Base-by-base conservation (phyloP, 192 early-diverging fungal genomes). In the Rhizophlyctis rosea region DNA sequence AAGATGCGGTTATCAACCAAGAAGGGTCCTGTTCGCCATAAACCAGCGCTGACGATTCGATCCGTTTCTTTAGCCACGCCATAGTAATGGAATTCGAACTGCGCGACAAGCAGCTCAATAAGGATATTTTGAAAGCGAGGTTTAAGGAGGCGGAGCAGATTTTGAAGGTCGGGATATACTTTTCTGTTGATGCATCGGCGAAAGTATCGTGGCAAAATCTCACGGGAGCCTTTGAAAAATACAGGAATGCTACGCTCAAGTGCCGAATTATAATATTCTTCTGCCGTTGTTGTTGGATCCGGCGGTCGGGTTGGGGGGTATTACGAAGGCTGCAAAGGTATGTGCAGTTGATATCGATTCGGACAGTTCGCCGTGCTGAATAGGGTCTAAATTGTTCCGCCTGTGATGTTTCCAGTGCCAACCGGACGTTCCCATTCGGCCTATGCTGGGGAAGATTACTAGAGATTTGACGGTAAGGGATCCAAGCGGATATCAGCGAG, bases 361-460 rank as follows among this genome's bases (percentile, higher is more conserved):
- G 39, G 11, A n/a, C n/a, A n/a, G n/a, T n/a, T n/a, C n/a, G n/a
- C n/a, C n/a, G n/a, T n/a, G 54, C 9, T 47, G n/a, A 13, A n/a
- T n/a, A 9, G 39, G 39, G 39, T 9, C n/a, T 9, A 13, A n/a
- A n/a, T 47, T 9, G n/a, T 47, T 13, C 39, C 39, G 7, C 50
- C 11, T 14, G 25, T 23, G 50, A 27, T 7, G 50, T 5, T 7
- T 23, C 5, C 49, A 54, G 50, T 59, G 56, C 35, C 16, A 21
- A 14, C 56, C 57, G 14, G 65, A 57, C 1, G 39, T 67, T n/a
- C 65, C 65, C 16, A 67, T 67, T n/a, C 65, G 65, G 4, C 65
- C 65, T 14, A 67, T 67, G 65, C 25, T 67, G 0, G 65, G 65
- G 7, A 67, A 67, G 34, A 67, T 67, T 57, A 67, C 65, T n/a